Conservation (phyloP, 495 filamentous ascomycete genomes). For the Parathielavia appendiculata region DNA sequence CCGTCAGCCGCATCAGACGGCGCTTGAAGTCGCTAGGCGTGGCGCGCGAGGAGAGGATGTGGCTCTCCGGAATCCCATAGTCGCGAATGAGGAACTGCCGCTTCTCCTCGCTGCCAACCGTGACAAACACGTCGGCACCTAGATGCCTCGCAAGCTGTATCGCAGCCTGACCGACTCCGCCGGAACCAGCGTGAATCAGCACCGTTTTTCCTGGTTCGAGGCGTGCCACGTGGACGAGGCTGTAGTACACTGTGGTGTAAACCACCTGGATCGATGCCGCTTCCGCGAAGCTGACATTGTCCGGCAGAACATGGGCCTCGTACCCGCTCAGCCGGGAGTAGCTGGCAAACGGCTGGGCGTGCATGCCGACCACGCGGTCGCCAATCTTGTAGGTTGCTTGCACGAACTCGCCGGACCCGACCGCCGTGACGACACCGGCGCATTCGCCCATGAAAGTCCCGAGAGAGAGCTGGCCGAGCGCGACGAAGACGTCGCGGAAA, state of each 20-base stretch:
- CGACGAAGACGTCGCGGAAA: constrained; percentile 31
- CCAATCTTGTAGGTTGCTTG: constrained; percentile 36
- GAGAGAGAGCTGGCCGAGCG: constrained; percentile 24
- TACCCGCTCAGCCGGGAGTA: background rate
- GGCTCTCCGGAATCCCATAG: constrained; percentile 44
- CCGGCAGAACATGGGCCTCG: constrained; percentile 11
- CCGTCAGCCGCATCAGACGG: background rate
- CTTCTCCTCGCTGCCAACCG: constrained; percentile 45
- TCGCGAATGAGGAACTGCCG: constrained; percentile 38
- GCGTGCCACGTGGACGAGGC: constrained; percentile 33
- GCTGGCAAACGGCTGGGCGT: constrained; percentile 6
- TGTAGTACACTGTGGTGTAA: constrained; percentile 36
- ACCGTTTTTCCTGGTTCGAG: constrained; percentile 46
- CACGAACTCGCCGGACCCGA: constrained; percentile 40
- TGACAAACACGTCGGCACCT: constrained; percentile 52
- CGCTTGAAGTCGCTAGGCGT: constrained; percentile 1
- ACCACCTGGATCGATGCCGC: constrained; percentile 28
- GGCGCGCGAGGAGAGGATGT: constrained; percentile 45
- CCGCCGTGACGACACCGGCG: constrained; percentile 41
- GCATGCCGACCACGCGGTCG: constrained; percentile 34
- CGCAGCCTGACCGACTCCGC: constrained; percentile 53
- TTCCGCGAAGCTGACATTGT: constrained; percentile 31
- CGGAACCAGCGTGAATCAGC: constrained; percentile 53
- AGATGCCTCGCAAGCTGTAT: constrained; percentile 46
- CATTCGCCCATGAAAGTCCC: constrained; percentile 34